These are phyloP conservation scores for Rugosomyces carneus DNA, from an alignment of 1,284 basidiomycete species.

Conservation along the genomic window DNA sequence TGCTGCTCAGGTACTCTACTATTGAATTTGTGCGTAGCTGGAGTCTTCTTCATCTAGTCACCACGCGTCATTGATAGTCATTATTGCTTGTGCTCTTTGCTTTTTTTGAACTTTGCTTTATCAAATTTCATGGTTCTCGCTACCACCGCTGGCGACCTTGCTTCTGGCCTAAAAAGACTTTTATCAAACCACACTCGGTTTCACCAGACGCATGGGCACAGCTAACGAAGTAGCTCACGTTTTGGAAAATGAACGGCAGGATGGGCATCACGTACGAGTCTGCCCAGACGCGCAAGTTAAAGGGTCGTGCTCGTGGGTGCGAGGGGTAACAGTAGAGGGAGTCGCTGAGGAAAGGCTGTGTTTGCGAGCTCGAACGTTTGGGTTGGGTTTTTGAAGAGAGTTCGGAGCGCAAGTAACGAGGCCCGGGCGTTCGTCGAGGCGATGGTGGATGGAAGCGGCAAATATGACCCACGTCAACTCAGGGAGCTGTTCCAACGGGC, in stretches of 20 bases:
- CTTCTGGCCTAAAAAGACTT: too few species aligned
- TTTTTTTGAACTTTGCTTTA: too few species aligned
- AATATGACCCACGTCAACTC: constrained; percentile 37
- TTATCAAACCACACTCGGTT: constrained; percentile 85
- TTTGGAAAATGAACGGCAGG: constrained; percentile 79
- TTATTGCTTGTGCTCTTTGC: too few species aligned
- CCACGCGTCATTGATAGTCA: too few species aligned
- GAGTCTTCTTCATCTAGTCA: too few species aligned
- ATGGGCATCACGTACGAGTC: constrained; percentile 91
- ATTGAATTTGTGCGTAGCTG: too few species aligned
- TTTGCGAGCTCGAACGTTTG: constrained; percentile 36
- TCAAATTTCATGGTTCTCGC: too few species aligned
- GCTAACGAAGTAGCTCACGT: constrained; percentile 93
- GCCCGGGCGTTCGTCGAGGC: constrained; percentile 83
- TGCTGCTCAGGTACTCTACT: too few species aligned
- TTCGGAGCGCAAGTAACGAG: constrained; percentile 81
- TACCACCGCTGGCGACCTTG: too few species aligned
- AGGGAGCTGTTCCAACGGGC: constrained; percentile 75
- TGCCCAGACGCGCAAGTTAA: constrained; percentile 91
- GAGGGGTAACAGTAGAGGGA: constrained; percentile 20
- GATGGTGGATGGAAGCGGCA: constrained; percentile 64
- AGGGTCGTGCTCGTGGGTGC: constrained; percentile 49
- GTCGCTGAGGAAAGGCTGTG: constrained; percentile 36
- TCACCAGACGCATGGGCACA: constrained; percentile 96
- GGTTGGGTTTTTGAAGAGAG: constrained; percentile 54